Evolutionary conservation across 2,329 filamentous ascomycete species (phyloP), one percentile per base, ranked within the genome.

Genomic region (Alternaria sp.): DNA sequence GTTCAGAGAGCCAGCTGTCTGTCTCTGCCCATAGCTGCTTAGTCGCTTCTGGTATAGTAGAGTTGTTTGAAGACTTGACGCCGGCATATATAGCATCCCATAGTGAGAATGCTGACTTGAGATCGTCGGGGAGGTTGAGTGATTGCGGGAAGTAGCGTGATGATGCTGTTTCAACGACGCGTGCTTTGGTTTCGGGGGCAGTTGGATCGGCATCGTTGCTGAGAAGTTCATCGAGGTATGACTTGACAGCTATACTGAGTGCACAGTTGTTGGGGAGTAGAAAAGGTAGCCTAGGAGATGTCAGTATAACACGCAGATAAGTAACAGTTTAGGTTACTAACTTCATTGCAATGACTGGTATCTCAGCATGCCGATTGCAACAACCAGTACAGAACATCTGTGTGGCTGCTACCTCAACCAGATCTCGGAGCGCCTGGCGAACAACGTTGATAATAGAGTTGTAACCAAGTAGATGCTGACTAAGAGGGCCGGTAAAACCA

Each of bases 401-500:
- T 6, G 89, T 89, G 20, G 94, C 84, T 64, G 94, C 87, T 42
- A 93, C 91, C 79, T 99, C 95, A 14, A 95, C 82, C 36, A 98
- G 81, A 75, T 96, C 93, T 48, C 95, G 88, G 65, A 96, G 85
- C 34, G 89, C 88, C 65, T 90, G 88, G 39, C 94, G 90, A 24
- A 97, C 89, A 41, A 91, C 88, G 2, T 90, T 90, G 41, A 93
- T 89, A 59, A 98, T 84, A 1, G 93, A 94, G 62, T 93, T 91
- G 82, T 94, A 99, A 26, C 89, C 89, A 42, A 99, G 85, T 53
- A 97, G 84, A 67, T 94, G 93, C 78, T 95, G 90, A 83, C 93
- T 97, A 1, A 99, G 85, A 1, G 95, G 94, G 0, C 95, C 95
- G 2, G 94, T 97, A 79, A 97, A 99, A 30, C 95, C 95, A 68